These are phyloP conservation scores for Phoenix dactylifera DNA, from an alignment of 176 grass and related monocot species.

Conservation along the genomic window DNA sequence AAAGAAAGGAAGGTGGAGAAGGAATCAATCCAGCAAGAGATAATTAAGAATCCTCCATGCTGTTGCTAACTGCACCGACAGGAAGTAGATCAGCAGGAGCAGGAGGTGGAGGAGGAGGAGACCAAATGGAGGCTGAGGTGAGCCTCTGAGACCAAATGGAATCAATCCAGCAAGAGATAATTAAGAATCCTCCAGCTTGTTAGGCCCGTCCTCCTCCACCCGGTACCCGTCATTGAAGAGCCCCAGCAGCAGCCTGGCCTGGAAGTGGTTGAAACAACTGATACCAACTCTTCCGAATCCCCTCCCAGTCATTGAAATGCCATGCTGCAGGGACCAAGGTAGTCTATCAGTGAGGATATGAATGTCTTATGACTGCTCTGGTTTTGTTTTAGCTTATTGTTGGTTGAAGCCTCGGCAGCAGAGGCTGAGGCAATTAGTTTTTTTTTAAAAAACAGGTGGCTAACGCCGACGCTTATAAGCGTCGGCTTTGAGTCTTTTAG, in stretches of 20 bases:
- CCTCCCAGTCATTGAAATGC: no score
- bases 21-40: background rate
- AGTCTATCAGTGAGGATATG: no score
- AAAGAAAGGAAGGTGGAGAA: no score
- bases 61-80: background rate
- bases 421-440: no score
- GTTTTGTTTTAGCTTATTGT: no score
- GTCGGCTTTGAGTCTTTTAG: no score
- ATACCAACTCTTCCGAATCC: constrained; percentile 37
- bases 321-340: no score
- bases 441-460: no score
- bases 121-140: constrained; percentile 51
- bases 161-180: constrained; percentile 50
- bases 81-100: constrained; percentile 7
- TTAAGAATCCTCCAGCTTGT: no score
- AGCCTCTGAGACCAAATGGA: constrained; percentile 37
- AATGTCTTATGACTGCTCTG: no score
- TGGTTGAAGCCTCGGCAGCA: no score
- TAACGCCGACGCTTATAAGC: no score
- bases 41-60: constrained; percentile 1
- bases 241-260: constrained; percentile 55
- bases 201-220: constrained; percentile 38
- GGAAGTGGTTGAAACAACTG: constrained; percentile 72
- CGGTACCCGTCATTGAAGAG: constrained; percentile 67
- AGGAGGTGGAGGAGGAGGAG: constrained; percentile 19